Conservation (phyloP, 768 basidiomycete genomes). For the Pilatotrama ljubarskyi region DNA sequence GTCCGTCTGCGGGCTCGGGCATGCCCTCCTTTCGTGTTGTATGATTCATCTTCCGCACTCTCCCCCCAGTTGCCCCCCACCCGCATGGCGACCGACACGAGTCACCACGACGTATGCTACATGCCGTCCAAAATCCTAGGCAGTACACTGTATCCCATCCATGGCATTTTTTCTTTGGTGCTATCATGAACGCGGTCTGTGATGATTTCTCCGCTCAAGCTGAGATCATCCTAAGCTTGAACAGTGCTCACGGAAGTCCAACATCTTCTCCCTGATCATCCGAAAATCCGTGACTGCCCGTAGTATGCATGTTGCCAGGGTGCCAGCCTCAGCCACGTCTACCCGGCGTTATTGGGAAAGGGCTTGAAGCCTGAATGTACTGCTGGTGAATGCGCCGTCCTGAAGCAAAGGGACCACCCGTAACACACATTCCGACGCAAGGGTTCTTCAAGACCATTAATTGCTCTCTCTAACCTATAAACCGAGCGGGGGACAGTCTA, state of each 20-base stretch:
- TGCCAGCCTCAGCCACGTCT: too few species aligned
- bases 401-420: neutral
- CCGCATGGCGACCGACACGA: conserved; percentile 14
- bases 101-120: conserved; percentile 24
- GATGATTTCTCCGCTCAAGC: too few species aligned
- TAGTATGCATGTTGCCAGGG: too few species aligned
- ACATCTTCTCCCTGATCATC: too few species aligned
- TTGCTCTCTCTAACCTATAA: conserved; percentile 16
- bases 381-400: too few species aligned
- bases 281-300: too few species aligned
- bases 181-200: neutral
- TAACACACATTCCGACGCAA: neutral
- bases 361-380: too few species aligned
- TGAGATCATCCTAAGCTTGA: too few species aligned
- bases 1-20: conserved; percentile 13
- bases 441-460: conserved; percentile 8
- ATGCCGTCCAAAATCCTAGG: conserved; percentile 25
- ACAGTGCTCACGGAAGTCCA: too few species aligned
- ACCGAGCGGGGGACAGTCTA: neutral
- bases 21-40: conserved; percentile 9
- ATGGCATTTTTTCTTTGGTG: conserved; percentile 15
- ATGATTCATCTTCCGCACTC: conserved; percentile 10
- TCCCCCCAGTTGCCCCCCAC: neutral
- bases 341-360: too few species aligned
- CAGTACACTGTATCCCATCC: conserved; percentile 21